Base-by-base conservation (phyloP, 2,329 filamentous ascomycete genomes). In the Pseudocercospora crystallina region DNA sequence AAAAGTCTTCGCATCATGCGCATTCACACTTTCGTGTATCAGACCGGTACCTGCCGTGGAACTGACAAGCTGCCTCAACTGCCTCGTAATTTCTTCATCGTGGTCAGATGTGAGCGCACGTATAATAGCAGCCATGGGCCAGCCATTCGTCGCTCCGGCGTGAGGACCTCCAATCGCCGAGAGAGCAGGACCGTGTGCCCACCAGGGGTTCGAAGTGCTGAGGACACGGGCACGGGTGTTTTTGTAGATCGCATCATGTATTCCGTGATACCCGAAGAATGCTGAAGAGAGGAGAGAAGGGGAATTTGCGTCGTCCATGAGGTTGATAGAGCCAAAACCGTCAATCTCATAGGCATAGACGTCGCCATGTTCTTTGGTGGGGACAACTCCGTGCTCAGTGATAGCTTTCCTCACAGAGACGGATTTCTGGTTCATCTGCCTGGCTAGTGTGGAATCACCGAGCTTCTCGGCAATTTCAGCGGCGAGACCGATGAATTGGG, bases 251-350 rank as follows among this genome's bases (percentile, higher is more conserved):
- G 58, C 49, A 33, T 75, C 68, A 12, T 68, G 59, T 15, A 47
- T 38, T 30, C 54, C 46, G 9, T 51, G 39, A 26, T 47, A 57
- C 10, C 50, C 50, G 34, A 57, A 57, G 31, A 57, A 45, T 9
- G 51, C 47, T 5, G 48, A 42, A 12, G 54, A 57, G 3, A 87
- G 75, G 2, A 87, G 75, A n/a, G 79, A 83, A 0, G 85, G 84
- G 41, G 87, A 80, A 54, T 87, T 87, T 32, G 84, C 83, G 39
- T 87, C 84, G 59, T 87, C 85, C 84, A 87, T 86, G 37, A 85
- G 71, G 54, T 80, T 84, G 45, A 63, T 60, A 14, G 51, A 48
- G 11, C 49, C 72, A 54, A 69, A 76, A 10, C 74, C 74, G 47
- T 76, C 74, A 20, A 76, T 64, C 55, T 76, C 74, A 51, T 70